These are phyloP conservation scores for Sugiyamaella valdiviana DNA, from an alignment of 805 yeast species.

Conservation along the genomic window DNA sequence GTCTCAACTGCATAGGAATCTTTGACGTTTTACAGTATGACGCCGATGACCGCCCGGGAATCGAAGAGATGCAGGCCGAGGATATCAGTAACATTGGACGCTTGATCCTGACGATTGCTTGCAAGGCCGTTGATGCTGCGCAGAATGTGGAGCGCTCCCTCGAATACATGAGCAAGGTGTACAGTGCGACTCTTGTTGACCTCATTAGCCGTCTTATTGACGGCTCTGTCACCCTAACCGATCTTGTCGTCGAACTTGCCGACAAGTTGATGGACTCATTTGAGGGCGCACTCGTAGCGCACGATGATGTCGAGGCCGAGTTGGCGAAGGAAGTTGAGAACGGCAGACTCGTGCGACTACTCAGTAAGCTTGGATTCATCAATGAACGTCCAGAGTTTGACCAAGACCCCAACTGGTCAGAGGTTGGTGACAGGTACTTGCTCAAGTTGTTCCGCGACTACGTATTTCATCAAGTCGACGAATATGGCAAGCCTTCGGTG, in stretches of 20 bases:
- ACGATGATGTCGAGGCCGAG: conserved; percentile 29
- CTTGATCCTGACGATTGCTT: conserved; percentile 51
- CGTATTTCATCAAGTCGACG: conserved; percentile 79
- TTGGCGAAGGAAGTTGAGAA: conserved; percentile 77
- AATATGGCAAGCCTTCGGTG: conserved; percentile 65
- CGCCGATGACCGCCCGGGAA: conserved; percentile 13
- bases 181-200: conserved; percentile 18
- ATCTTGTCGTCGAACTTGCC: conserved; percentile 15
- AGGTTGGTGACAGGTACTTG: conserved; percentile 68
- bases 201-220: conserved; percentile 19
- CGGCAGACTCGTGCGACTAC: conserved; percentile 73
- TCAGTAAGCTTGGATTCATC: conserved; percentile 74
- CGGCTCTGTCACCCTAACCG: not conserved
- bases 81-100: conserved; percentile 60
- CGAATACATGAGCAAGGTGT: conserved; percentile 24
- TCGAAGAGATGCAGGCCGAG: conserved; percentile 38
- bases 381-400: conserved; percentile 65
- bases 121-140: conserved; percentile 16
- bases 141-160: conserved; percentile 12
- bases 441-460: conserved; percentile 72
- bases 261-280: conserved; percentile 21
- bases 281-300: conserved; percentile 17
- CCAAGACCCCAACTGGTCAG: conserved; percentile 57
- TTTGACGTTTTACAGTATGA: conserved; percentile 52
- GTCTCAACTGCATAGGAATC: conserved; percentile 66